Evolutionary conservation across 139 green algal species (phyloP), one percentile per base, ranked within the genome.

Genomic region (Tetradesmus lagerheimii): DNA sequence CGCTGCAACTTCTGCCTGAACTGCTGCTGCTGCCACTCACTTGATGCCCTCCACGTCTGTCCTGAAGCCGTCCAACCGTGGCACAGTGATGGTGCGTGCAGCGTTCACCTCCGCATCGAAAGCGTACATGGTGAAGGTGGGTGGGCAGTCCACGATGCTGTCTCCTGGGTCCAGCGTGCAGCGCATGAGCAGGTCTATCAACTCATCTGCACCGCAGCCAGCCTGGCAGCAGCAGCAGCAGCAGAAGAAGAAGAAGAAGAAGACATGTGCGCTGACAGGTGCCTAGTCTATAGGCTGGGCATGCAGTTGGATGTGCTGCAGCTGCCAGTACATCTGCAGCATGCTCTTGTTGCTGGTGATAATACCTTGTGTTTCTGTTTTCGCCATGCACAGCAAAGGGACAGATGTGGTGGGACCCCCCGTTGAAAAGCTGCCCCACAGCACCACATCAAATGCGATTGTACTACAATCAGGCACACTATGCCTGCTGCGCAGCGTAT

Each of bases 51-150:
- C 90, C 18, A 99, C 94, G 80, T 99, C 97, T 39, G 99, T 91
- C 5, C 80, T 90, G 94, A 99, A 99, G 86, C 94, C 96, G 9
- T 95, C 89, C 20, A 95, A 86, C 0, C 98, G 93, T 3, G 96
- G 96, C 67, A 99, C 96, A 23, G 96, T 98, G 34, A 99, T 89
- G 0, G 98, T 93, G 0, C 90, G 78, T 2, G 96, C 98, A 87
- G 93, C 93, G 89, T 99, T 99, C 31, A 99, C 97, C 38, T 97
- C 97, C 1, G 97, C 97, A 76, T 99, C 98, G 92, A 99, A 99
- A 2, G 88, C 94, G 86, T 99, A 99, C 98, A 99, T 99, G 83
- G 96, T 99, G 92, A 99, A 99, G 16, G 97, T 99, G 39, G 97
- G 97, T 4, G 97, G 97, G 83, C 93, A 98, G 92, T 99, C 97